Conservation (phyloP, 371 early-diverging fungal species). For the Rhizoclosmatium hyalinum region DNA sequence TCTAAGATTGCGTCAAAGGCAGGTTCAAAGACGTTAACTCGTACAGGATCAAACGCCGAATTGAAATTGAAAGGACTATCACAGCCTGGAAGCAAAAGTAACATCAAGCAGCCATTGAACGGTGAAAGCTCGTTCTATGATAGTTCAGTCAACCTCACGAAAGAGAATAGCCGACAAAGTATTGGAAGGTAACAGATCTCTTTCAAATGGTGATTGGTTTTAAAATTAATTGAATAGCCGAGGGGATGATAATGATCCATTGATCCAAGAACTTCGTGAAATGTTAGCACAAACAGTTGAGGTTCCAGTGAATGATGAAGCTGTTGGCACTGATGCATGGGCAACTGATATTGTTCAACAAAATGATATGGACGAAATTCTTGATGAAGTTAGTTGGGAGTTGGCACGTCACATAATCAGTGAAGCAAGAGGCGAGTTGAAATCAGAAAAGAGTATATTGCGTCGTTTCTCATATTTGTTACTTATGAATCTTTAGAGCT, state of each 20-base stretch:
- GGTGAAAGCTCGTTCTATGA: not conserved
- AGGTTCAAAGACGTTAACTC: not conserved
- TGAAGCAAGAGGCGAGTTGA: conserved; percentile 20
- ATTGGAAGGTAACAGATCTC: conserved; percentile 17
- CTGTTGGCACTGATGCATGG: conserved; percentile 30
- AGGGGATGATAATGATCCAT: conserved; percentile 22
- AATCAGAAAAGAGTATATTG: not conserved
- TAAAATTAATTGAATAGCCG: conserved; percentile 9
- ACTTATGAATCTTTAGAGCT: not conserved
- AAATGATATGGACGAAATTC: not conserved
- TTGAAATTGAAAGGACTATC: not conserved
- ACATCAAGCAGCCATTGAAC: not conserved
- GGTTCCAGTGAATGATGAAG: conserved; percentile 22
- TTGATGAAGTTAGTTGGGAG: conserved; percentile 8
- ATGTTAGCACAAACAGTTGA: conserved; percentile 25
- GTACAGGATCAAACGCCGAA: not conserved
- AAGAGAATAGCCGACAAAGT: conserved; percentile 13
- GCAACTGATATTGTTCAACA: conserved; percentile 30
- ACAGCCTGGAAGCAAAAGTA: not conserved
- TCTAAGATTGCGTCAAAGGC: not conserved
- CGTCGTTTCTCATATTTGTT: not conserved
- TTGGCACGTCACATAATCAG: not conserved
- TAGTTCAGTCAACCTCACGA: conserved; percentile 5
- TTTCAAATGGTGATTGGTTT: not conserved
- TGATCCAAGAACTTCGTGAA: conserved; percentile 26